These are phyloP conservation scores for Alopecurus myosuroides DNA, from an alignment of 176 grass and related monocot species.

Conservation along the genomic window DNA sequence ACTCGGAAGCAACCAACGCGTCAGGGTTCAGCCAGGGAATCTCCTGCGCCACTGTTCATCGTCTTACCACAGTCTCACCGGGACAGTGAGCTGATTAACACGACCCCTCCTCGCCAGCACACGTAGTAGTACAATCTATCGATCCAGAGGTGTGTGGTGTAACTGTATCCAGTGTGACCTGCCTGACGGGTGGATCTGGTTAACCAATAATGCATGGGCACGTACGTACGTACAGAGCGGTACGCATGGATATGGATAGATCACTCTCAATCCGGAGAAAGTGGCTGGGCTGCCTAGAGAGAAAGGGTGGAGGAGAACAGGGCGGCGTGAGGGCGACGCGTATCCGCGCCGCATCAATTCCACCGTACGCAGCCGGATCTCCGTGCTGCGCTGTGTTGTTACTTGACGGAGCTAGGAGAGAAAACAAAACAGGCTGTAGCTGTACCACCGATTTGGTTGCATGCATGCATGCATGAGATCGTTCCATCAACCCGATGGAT, in stretches of 20 bases:
- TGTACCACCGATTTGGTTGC: too few relatives aligned
- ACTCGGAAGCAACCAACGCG: neutral
- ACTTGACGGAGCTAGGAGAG: neutral
- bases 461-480: neutral
- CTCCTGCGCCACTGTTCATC: neutral
- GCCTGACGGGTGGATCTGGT: neutral
- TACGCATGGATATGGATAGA: neutral
- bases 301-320: neutral
- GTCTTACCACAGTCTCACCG: neutral
- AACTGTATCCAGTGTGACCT: neutral
- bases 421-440: neutral
- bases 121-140: neutral
- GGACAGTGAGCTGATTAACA: neutral
- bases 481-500: neutral
- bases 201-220: neutral
- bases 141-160: neutral
- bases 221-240: neutral
- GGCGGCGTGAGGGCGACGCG: neutral
- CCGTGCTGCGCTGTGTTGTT: neutral
- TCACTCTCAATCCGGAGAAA: neutral
- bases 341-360: neutral
- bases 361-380: neutral
- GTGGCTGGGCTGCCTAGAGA: neutral
- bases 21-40: neutral
- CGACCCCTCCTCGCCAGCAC: neutral